Evolutionary conservation across 495 filamentous ascomycete species (phyloP), one percentile per base, ranked within the genome.

Genomic region (Xeromyces bisporus): DNA sequence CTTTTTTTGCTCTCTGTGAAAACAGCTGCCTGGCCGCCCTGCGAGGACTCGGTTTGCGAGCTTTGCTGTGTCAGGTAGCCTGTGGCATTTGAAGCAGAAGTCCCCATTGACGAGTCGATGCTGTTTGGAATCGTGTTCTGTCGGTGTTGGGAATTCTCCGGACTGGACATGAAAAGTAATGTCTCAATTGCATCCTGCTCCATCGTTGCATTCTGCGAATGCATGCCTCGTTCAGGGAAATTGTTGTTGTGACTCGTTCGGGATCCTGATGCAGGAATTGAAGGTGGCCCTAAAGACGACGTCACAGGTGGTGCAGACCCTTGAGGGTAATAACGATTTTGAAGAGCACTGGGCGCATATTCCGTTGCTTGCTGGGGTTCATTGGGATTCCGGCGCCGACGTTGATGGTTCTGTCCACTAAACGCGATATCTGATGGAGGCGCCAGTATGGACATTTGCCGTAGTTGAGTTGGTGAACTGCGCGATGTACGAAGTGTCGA

Each of bases 151-250:
- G 80, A 77, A 44, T 84, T 80, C 8, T 72, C 76, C 0, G 83
- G 83, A 39, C 80, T 86, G 35, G 77, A 80, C 79, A 92, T 84
- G 53, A 83, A 86, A 13, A 91, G 59, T 15, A 91, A 55, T 0
- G 78, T 80, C 43, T 92, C 83, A 14, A 91, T 74, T n/a, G 82
- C 83, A 40, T 89, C 83, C 42, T 84, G 71, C 43, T 92, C 83
- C 43, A 77, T 75, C 13, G 69, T 62, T 11, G 75, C 72, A 33
- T 80, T 80, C 24, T 73, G 62, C 23, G 67, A 70, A 8, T 74
- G 70, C 8, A 70, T 69, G 15, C 67, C 63, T 12, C 62, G 49
- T 33, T 40, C 42, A 7, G 51, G 41, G 12, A 43, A 34, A 1
- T 37, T 42, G 6, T 50, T 46, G 23, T 49, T 17, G 6, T 29